Percentiles rank a stretch among this genome's conserved stretches.
Evolutionary conservation across 768 basidiomycete species (phyloP).

Genomic region (Agaricus blazei): DNA sequence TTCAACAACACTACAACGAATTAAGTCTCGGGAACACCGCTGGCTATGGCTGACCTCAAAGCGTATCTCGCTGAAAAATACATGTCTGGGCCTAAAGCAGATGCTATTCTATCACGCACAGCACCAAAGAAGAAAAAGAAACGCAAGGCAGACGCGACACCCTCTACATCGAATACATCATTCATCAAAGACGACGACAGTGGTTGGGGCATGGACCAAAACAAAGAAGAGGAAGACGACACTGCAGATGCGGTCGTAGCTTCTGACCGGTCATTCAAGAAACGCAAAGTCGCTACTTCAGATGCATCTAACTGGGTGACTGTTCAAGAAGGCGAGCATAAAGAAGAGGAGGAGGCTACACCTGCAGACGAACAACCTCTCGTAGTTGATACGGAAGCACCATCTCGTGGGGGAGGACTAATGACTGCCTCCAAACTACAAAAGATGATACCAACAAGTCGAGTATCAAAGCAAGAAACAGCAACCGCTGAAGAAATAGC

Average conservation of each 20-base stretch:
- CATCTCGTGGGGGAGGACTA: conserved; percentile 63
- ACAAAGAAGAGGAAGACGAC: conserved; percentile 52
- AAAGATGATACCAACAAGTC: conserved; percentile 48
- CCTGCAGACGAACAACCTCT: conserved; percentile 69
- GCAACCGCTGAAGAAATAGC: conserved; percentile 51
- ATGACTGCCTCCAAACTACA: conserved; percentile 72
- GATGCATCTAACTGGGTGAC: conserved; percentile 63
- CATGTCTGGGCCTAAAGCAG: conserved; percentile 95
- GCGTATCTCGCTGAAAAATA: conserved; percentile 88
- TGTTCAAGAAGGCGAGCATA: conserved; percentile 44
- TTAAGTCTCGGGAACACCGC: no score
- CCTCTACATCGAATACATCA: conserved; percentile 21
- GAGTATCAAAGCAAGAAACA: conserved; percentile 24
- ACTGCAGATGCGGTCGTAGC: conserved; percentile 61
- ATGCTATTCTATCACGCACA: conserved; percentile 79
- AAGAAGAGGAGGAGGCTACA: conserved; percentile 44
- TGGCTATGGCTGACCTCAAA: conserved; percentile 52
- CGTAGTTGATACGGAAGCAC: conserved; percentile 39
- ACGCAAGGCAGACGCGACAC: conserved; percentile 34
- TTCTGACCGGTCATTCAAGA: conserved; percentile 76
- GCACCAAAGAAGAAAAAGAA: conserved; percentile 69
- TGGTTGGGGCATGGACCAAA: conserved; percentile 51
- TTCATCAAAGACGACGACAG: conserved; percentile 66
- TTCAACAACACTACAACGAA: no score
- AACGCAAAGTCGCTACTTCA: conserved; percentile 40